Conservation (phyloP, 2,329 filamentous ascomycete genomes). For the Aspergillus phoenicis region DNA sequence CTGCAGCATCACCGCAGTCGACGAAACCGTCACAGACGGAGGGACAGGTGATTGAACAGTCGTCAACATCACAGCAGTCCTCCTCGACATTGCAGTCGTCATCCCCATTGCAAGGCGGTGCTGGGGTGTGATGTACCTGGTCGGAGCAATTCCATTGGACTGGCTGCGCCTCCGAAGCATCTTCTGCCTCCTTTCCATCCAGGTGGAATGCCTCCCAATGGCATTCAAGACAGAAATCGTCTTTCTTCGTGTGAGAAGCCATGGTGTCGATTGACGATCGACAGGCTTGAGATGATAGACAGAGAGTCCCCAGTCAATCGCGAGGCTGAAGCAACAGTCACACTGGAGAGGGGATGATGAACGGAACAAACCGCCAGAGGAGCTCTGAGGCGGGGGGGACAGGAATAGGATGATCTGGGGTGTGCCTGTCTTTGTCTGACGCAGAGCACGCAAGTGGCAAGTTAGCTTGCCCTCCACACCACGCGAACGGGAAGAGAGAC, state of each 20-base stretch:
- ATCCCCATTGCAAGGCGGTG: constrained; percentile 32
- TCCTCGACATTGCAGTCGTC: constrained; percentile 38
- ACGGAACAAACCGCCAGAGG: background rate
- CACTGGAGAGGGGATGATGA: background rate
- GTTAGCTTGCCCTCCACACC: constrained; percentile 5
- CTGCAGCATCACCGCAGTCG: constrained; percentile 42
- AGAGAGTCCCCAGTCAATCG: background rate
- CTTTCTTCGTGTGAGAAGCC: constrained; percentile 34
- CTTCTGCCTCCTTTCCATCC: constrained; percentile 32
- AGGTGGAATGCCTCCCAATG: constrained; percentile 45
- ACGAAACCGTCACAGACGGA: constrained; percentile 47
- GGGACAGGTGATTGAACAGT: constrained; percentile 41
- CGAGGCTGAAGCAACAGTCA: background rate
- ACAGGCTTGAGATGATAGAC: background rate
- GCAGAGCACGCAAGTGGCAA: background rate
- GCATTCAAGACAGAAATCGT: constrained; percentile 45
- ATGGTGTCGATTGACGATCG: constrained; percentile 26
- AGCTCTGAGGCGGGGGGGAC: background rate
- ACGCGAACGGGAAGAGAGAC: constrained; percentile 5
- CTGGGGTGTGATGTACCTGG: constrained; percentile 31
- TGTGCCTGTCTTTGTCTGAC: constrained; percentile 1
- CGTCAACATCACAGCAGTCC: constrained; percentile 44
- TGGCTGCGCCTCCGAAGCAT: constrained; percentile 24
- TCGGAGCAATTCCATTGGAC: constrained; percentile 35
- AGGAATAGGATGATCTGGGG: background rate